A percentile compares a stretch with the other conserved stretches of the same genome.
These are phyloP conservation scores for Leucogyrophana mollusca DNA, from an alignment of 768 basidiomycete species.

Conservation along the genomic window DNA sequence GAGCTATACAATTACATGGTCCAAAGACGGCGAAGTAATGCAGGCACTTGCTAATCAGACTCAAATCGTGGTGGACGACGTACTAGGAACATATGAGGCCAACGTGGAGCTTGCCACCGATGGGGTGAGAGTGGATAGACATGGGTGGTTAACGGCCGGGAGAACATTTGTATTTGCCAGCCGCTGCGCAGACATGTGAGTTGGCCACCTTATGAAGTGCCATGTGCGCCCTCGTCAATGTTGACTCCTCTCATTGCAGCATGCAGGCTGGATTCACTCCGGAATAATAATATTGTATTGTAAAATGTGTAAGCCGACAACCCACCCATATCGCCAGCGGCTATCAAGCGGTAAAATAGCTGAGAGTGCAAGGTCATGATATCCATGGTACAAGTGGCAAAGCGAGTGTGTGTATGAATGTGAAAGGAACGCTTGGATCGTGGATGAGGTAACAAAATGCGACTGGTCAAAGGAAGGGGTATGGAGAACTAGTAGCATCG, in stretches of 20 bases:
- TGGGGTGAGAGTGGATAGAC: constrained; percentile 52
- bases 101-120: constrained; percentile 52
- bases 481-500: too few relatives aligned
- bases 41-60: constrained; percentile 51
- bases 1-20: constrained; percentile 59
- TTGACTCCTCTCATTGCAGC: too few relatives aligned
- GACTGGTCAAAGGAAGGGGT: too few relatives aligned
- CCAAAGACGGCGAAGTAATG: constrained; percentile 44
- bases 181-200: too few relatives aligned
- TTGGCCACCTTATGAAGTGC: too few relatives aligned
- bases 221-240: too few relatives aligned
- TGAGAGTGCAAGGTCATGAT: constrained; percentile 4
- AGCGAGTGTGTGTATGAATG: neutral
- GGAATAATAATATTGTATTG: too few relatives aligned
- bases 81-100: constrained; percentile 42
- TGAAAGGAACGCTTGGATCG: too few relatives aligned
- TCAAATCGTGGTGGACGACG: constrained; percentile 36
- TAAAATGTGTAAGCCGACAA: constrained; percentile 3
- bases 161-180: constrained; percentile 11
- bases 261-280: too few relatives aligned
- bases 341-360: constrained; percentile 6
- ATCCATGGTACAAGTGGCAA: constrained; percentile 7
- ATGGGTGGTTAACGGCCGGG: constrained; percentile 27
- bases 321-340: neutral
- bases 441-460: too few relatives aligned